These are phyloP conservation scores for Sedum album DNA, from an alignment of 164 flowering plant species.

Conservation along the genomic window DNA sequence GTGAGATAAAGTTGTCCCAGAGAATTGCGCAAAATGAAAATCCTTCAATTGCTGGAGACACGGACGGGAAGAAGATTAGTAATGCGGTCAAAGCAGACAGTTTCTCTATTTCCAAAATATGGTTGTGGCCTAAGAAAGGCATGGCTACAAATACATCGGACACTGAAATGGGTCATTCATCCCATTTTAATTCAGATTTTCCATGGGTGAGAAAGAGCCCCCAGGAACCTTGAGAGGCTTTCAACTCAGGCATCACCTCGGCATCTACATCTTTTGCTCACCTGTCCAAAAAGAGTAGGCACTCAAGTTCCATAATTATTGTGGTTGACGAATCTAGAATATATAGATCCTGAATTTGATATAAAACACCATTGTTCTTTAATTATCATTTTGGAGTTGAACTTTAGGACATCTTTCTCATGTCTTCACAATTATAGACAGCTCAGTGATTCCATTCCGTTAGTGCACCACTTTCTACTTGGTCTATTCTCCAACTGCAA, in stretches of 20 bases:
- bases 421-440: background rate
- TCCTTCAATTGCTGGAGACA: constrained; percentile 19
- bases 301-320: background rate
- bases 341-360: background rate
- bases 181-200: constrained; percentile 27
- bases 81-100: constrained; percentile 45
- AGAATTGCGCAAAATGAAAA: constrained; percentile 9
- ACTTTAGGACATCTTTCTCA: background rate
- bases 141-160: constrained; percentile 29
- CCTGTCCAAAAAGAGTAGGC: background rate
- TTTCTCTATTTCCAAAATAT: constrained; percentile 59
- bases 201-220: constrained; percentile 32
- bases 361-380: background rate
- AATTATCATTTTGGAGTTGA: background rate
- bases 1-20: constrained; percentile 7
- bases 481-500: background rate
- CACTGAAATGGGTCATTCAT: constrained; percentile 20
- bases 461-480: background rate
- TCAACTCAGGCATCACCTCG: constrained; percentile 1
- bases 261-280: background rate
- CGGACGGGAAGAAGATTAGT: constrained; percentile 39
- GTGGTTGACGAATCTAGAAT: background rate
- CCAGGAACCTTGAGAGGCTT: constrained; percentile 14
- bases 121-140: constrained; percentile 56
- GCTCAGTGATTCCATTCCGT: background rate